A percentile compares a stretch with the other conserved stretches of the same genome.
These are phyloP conservation scores for Debaryomyces udenii DNA, from an alignment of 1,139 yeast species.

Conservation along the genomic window DNA sequence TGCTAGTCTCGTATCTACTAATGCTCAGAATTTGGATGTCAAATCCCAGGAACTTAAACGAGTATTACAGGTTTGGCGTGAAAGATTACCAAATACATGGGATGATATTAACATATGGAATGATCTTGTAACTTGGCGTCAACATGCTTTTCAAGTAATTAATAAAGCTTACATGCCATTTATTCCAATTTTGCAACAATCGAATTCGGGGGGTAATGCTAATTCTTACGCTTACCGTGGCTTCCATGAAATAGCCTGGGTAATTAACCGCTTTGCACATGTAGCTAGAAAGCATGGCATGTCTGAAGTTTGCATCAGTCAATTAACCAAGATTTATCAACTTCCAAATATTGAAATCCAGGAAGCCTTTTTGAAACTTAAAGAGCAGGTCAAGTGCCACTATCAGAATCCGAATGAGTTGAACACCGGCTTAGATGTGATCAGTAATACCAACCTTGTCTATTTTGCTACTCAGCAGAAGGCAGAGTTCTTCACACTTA, in stretches of 20 bases:
- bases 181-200: constrained; percentile 81
- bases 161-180: constrained; percentile 93
- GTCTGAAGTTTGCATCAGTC: constrained; percentile 95
- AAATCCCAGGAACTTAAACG: constrained; percentile 94
- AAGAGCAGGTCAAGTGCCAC: constrained; percentile 98
- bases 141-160: constrained; percentile 96
- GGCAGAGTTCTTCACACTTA: constrained; percentile 94
- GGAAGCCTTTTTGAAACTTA: constrained; percentile 91
- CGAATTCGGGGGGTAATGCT: constrained; percentile 70
- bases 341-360: constrained; percentile 97
- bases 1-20: constrained; percentile 84
- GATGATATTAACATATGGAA: constrained; percentile 98
- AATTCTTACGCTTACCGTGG: constrained; percentile 96
- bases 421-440: constrained; percentile 94
- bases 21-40: constrained; percentile 84
- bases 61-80: constrained; percentile 97
- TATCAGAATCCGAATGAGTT: constrained; percentile 85
- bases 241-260: constrained; percentile 99
- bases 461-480: constrained; percentile 97
- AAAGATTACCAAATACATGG: constrained; percentile 93
- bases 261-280: constrained; percentile 95
- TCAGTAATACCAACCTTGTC: constrained; percentile 92
- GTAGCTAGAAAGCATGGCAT: constrained; percentile 95
- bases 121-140: constrained; percentile 97
- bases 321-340: constrained; percentile 90